A percentile compares a stretch with the other conserved stretches of the same genome.
These are phyloP conservation scores for Marvania coccoides DNA, from an alignment of 139 green algal genomes.

Conservation along the genomic window DNA sequence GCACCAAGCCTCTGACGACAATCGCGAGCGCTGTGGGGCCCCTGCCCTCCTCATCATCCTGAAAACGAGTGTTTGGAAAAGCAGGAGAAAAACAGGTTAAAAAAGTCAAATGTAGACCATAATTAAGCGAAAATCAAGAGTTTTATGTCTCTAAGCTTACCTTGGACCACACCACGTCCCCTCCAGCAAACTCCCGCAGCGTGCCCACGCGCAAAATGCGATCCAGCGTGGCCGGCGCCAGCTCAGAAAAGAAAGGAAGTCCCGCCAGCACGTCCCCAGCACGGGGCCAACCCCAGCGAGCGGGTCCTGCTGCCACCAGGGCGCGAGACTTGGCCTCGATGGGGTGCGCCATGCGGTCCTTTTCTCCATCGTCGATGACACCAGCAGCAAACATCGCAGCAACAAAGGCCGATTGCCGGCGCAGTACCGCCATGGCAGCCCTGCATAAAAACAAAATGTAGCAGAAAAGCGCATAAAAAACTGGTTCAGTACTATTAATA, in stretches of 20 bases:
- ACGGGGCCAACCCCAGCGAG: neutral
- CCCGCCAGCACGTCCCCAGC: neutral
- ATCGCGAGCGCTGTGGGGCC: too few species aligned
- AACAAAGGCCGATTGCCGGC: neutral
- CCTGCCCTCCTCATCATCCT: too few species aligned
- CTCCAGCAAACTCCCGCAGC: conserved; percentile 1
- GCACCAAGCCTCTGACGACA: neutral
- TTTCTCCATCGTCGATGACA: neutral
- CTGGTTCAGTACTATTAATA: too few species aligned
- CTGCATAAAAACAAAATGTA: neutral
- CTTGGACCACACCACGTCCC: neutral
- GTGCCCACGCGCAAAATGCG: neutral
- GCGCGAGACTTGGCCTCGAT: neutral
- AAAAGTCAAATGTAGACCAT: too few species aligned
- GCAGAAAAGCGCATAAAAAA: too few species aligned
- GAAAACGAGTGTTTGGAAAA: too few species aligned
- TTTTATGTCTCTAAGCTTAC: neutral
- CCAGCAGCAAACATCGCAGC: neutral
- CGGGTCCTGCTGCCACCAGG: too few species aligned
- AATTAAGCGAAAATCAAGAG: too few species aligned
- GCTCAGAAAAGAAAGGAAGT: neutral
- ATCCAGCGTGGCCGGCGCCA: neutral
- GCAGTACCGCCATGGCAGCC: conserved; percentile 5
- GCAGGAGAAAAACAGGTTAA: too few species aligned
- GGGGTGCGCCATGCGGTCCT: neutral